phyloP scores from a whole-genome alignment of 495 filamentous ascomycete species.

The Penicillium arizonense region DNA sequence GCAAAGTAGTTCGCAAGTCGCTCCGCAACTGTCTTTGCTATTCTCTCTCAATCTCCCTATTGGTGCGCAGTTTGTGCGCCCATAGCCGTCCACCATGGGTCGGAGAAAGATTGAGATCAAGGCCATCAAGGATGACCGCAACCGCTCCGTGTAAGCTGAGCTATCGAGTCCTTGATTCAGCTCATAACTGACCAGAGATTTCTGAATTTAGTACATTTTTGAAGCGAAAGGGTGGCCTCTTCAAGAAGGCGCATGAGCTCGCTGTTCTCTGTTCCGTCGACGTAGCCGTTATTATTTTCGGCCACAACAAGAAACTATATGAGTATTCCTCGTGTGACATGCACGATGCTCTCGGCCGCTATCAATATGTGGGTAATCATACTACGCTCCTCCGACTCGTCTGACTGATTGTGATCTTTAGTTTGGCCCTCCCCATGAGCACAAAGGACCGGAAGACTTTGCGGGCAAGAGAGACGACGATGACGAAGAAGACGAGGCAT shows the following conservation, averaged over 20 bases:
- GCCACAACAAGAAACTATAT: conserved; percentile 96
- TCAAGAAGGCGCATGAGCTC: conserved; percentile 99
- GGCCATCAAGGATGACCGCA: conserved; percentile 98
- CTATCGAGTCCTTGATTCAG: background rate
- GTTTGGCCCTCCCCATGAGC: conserved; percentile 91
- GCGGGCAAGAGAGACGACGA: conserved; percentile 77
- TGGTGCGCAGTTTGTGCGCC: conserved; percentile 12
- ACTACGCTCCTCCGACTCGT: background rate
- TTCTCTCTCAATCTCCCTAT: background rate
- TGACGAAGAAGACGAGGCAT: conserved; percentile 80
- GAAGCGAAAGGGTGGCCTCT: conserved; percentile 96
- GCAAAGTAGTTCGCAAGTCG: background rate
- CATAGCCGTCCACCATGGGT: conserved; percentile 49
- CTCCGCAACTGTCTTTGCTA: background rate
- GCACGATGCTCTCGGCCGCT: conserved; percentile 79
- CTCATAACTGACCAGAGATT: conserved; percentile 2
- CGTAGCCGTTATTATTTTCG: conserved; percentile 97
- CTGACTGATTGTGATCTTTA: conserved; percentile 32
- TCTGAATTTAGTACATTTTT: conserved; percentile 74
- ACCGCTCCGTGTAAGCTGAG: conserved; percentile 89
- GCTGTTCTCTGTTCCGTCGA: conserved; percentile 97
- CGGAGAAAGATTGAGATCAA: conserved; percentile 96
- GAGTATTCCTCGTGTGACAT: conserved; percentile 96
- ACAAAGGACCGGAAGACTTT: conserved; percentile 94
- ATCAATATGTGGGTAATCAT: conserved; percentile 74